Evolutionary conservation across 257 asterid genomes (phyloP), one percentile per base, ranked within the genome.

Genomic region (Handroanthus guayacan): DNA sequence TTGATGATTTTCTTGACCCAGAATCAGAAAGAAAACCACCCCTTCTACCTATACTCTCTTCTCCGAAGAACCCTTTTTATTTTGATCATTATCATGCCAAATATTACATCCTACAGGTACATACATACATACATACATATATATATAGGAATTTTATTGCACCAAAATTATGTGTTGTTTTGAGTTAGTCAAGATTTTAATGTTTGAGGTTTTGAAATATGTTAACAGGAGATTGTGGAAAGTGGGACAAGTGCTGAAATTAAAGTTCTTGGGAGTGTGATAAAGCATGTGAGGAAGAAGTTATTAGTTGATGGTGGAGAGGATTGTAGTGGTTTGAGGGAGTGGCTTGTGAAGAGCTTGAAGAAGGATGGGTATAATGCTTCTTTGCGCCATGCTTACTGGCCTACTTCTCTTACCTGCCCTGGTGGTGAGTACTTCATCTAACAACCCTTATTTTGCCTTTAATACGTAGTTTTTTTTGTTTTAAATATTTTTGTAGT

Each of bases 351-450:
- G 44, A 65, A 61, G 71, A 54, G 51, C 39, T 50, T 80, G 54
- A 80, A 48, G 48, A 71, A 34, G 51, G 74, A 76, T 56, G 84
- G 84, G 6, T 72, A 54, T 41, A 74, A 41, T 48, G 75, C 78
- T 55, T 56, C 75, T 58, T 71, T 80, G 12, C 64, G 84, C 43
- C 81, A 64, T 39, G 45, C 84, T 34, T 71, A 51, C 62, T 80
- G 84, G 84, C 78, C 75, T 57, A 64, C 78, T 8, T 56, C 78
- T 64, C 71, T 48, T 2, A 67, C 36, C 36, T 80, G 80, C 78
- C 84, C 75, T 14, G 81, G 75, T 20, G 81, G 84, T 71, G 12
- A 37, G 72, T 65, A 9, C 12, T 1, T 17, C n/a, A 11, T 31
- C 3, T 2, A 7, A 51, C 14, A 47, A 47, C 10, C 52, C 10